Evolutionary conservation across 2,329 filamentous ascomycete genomes (phyloP), one percentile per base, ranked within the genome.

Genomic region (Neopestalotiopsis clavispora): DNA sequence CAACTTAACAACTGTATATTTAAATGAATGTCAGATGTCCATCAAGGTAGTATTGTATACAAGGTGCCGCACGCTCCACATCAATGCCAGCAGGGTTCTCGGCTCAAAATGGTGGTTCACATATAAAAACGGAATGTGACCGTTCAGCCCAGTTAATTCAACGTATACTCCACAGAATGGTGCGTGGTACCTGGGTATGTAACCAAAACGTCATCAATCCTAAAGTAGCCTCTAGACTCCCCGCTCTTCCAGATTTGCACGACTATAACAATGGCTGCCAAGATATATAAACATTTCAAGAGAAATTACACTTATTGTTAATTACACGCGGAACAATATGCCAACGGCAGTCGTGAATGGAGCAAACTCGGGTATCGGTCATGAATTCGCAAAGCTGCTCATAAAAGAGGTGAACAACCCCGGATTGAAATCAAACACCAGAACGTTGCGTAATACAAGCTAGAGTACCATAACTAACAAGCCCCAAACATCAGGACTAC

Each of bases 301-400:
- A 32, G 2, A 61, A 13, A 10, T 13, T 40, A 10, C 23, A 32
- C 3, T 28, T 28, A 28, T 28, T 28, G 23, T 4, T 4, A 4
- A 28, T 28, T 28, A 28, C 3, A 28, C 3, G 23, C 23, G 23
- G 23, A 28, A 38, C 30, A n/a, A 30, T 23, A 82, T 81, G 77
- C 78, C 78, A n/a, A 79, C 78, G 20, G 79, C 78, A 49, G 73
- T 84, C 17, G 76, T 83, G 3, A 82, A 81, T 34, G 81, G 81
- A 23, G 80, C 79, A 4, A 81, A 82, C 67, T 79, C 77, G 28
- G 81, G 81, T 69, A 83, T 83, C 62, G 80, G 79, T 32, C 72
- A 80, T 72, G 78, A 79, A 13, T 80, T 83, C 67, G 67, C 70
- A 13, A 64, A 72, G 62, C 52, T 74, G 12, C 71, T 74, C 40